Conservation (phyloP, 225 moss, liverwort and hornwort species). For the Physcomitrium patens region DNA sequence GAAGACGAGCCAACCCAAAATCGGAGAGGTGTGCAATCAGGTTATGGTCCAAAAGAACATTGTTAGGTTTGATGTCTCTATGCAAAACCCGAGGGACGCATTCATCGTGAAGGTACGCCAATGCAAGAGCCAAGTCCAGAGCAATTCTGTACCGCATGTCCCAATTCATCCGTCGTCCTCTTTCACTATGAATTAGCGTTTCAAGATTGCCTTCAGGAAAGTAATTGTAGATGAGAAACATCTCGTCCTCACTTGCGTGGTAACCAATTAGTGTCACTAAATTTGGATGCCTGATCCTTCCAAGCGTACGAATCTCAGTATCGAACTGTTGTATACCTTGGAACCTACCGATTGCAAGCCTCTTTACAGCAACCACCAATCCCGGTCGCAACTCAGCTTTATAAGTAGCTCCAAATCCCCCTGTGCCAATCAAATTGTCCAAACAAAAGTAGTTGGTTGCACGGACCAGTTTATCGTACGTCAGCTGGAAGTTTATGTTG, state of each 20-base stretch:
- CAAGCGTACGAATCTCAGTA: constrained; percentile 89
- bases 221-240: constrained; percentile 96
- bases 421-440: constrained; percentile 86
- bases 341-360: constrained; percentile 87
- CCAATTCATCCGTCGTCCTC: constrained; percentile 75
- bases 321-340: constrained; percentile 98
- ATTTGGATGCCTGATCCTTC: constrained; percentile 89
- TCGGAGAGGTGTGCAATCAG: constrained; percentile 88
- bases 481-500: constrained; percentile 67
- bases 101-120: constrained; percentile 86
- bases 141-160: constrained; percentile 82
- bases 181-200: constrained; percentile 75
- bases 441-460: constrained; percentile 89
- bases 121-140: constrained; percentile 76
- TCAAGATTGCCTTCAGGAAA: constrained; percentile 94
- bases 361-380: constrained; percentile 91
- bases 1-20: constrained; percentile 88
- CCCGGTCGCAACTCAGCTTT: constrained; percentile 97
- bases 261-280: constrained; percentile 92
- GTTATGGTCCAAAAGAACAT: constrained; percentile 88
- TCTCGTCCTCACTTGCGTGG: constrained; percentile 91
- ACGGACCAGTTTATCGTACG: constrained; percentile 80
- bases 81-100: constrained; percentile 87
- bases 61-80: constrained; percentile 93
- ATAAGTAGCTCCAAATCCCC: constrained; percentile 94